Base-by-base conservation (phyloP, 2,329 filamentous ascomycete genomes). In the Talaromyces funiculosus region DNA sequence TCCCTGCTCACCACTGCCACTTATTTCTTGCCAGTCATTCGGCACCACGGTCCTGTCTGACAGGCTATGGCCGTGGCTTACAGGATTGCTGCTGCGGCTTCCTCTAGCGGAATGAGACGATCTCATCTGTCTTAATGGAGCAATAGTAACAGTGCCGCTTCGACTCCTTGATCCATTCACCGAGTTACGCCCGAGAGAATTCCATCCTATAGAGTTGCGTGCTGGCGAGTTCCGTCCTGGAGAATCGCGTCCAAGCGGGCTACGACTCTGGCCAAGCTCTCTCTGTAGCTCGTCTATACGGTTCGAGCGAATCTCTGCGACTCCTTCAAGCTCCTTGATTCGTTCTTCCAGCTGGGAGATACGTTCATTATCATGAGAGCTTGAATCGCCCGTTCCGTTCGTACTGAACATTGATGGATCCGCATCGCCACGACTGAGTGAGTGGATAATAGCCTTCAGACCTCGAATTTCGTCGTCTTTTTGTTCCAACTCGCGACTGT, bases 391-490 rank as follows among this genome's bases (percentile, higher is more conserved):
- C 3, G 61, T 38, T 29, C 67, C 70, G 61, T 72, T 72, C 62
- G 73, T 70, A 33, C 64, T 68, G 24, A 70, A 59, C 42, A 69
- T 62, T 37, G 67, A 61, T 24, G 69, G 64, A 60, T 68, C 69
- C 14, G 71, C 66, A 31, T 74, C 75, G 26, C 74, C 90, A 63
- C 91, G 84, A 73, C 92, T 96, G 38, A 99, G 81, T 18, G 91
- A 96, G 76, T 97, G 93, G 63, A 99, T 97, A 71, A 99, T 97
- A 45, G 94, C 93, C 76, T 97, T 99, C 65, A 99, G 83, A 51
- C 94, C 94, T 64, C 93, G 85, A 69, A 99, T 97, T 78, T 99
- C 94, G 68, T 99, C 94, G 69, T 99, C 93, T 72, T 95, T 94
- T 71, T 96, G 90, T 71, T 95, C 92, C 31, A 97, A 76, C 64